Conservation (phyloP, 768 basidiomycete genomes). For the Rickenella mellea region DNA sequence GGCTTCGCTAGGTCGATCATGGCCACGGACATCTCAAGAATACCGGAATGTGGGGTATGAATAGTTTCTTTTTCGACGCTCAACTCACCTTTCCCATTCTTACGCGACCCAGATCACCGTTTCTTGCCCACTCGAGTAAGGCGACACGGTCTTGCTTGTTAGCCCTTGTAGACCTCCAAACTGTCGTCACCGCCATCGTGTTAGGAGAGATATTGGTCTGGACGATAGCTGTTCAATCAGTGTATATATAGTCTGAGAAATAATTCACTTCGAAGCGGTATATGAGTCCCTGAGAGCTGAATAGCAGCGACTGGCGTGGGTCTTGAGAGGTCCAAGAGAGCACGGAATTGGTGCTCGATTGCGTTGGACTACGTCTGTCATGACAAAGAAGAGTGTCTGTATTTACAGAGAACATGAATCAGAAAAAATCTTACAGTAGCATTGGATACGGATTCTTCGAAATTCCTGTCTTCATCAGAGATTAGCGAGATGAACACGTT, state of each 20-base stretch:
- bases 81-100: constrained; percentile 68
- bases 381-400: too few species aligned
- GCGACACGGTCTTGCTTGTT: constrained; percentile 86
- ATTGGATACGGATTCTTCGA: too few species aligned
- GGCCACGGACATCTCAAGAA: constrained; percentile 55
- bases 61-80: constrained; percentile 10
- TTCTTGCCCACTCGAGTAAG: constrained; percentile 79
- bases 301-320: constrained; percentile 74
- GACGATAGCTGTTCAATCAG: constrained; percentile 5
- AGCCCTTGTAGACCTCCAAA: constrained; percentile 73
- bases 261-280: constrained; percentile 72
- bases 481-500: too few species aligned
- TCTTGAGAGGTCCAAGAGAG: constrained; percentile 85
- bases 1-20: constrained; percentile 77
- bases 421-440: too few species aligned
- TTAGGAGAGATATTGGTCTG: constrained; percentile 64
- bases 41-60: neutral
- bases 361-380: too few species aligned
- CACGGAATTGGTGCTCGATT: too few species aligned
- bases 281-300: constrained; percentile 71
- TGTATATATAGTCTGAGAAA: constrained; percentile 10
- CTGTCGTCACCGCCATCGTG: constrained; percentile 56
- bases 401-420: too few species aligned
- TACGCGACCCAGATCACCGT: constrained; percentile 75
- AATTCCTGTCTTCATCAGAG: too few species aligned